These are phyloP conservation scores for Vitis riparia DNA, from an alignment of 164 flowering plant species.

Conservation along the genomic window DNA sequence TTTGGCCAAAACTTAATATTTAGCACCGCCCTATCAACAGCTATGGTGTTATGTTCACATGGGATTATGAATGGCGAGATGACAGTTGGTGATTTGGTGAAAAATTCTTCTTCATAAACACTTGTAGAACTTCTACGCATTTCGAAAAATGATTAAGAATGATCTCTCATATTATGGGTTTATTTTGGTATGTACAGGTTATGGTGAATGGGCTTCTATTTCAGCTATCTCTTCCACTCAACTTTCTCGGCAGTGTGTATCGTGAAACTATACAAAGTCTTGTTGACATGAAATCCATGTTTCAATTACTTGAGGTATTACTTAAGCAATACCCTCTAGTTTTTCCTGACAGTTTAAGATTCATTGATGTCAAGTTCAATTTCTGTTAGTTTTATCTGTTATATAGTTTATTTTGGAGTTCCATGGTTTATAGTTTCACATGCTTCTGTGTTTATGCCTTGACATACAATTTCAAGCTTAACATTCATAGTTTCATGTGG, in stretches of 20 bases:
- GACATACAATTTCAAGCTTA: not conserved
- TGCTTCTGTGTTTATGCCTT: not conserved
- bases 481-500: too few relatives aligned
- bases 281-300: slow-evolving; percentile 96
- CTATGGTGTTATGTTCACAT: slow-evolving; percentile 88
- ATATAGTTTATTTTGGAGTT: not conserved
- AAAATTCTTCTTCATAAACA: not conserved
- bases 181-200: slow-evolving; percentile 44
- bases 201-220: slow-evolving; percentile 98
- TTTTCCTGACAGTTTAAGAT: slow-evolving; percentile 1
- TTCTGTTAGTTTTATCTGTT: not conserved
- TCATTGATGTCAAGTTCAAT: not conserved
- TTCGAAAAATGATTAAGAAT: not conserved
- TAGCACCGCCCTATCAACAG: slow-evolving; percentile 85
- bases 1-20: slow-evolving; percentile 93
- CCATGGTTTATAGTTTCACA: not conserved
- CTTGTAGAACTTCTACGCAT: not conserved
- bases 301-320: slow-evolving; percentile 92
- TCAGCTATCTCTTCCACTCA: slow-evolving; percentile 94
- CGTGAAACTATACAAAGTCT: slow-evolving; percentile 96
- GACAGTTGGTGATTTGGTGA: slow-evolving; percentile 99
- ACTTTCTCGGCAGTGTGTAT: slow-evolving; percentile 97
- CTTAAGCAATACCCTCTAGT: slow-evolving; percentile 1
- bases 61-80: slow-evolving; percentile 76
- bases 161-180: not conserved